Evolutionary conservation across 495 filamentous ascomycete species (phyloP).

Genomic region (Lophium mytilinum): DNA sequence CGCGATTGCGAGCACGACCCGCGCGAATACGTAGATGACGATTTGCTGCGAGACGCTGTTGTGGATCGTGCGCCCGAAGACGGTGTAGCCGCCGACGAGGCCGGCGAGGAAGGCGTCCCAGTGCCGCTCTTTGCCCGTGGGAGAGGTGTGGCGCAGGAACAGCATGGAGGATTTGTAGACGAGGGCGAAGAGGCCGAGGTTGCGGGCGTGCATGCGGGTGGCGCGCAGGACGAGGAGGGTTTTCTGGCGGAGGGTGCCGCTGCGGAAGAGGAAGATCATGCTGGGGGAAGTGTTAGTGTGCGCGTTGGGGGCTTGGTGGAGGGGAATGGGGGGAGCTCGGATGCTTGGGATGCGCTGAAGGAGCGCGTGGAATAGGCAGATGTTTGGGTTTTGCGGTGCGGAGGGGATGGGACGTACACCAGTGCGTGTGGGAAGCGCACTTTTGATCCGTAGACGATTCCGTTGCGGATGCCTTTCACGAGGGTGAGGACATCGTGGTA

Average conservation of each 20-base stretch:
- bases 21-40: slow-evolving; percentile 93
- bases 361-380: neutral
- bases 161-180: slow-evolving; percentile 81
- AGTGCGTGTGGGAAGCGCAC: slow-evolving; percentile 97
- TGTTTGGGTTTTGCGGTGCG: too few species aligned
- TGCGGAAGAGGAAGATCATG: slow-evolving; percentile 93
- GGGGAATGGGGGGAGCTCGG: neutral
- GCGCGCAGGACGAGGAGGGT: slow-evolving; percentile 67
- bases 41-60: slow-evolving; percentile 92
- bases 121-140: slow-evolving; percentile 53
- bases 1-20: slow-evolving; percentile 75
- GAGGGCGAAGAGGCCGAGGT: slow-evolving; percentile 81
- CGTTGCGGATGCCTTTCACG: slow-evolving; percentile 89
- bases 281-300: slow-evolving; percentile 34
- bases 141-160: slow-evolving; percentile 54
- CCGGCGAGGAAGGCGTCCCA: slow-evolving; percentile 88
- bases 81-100: slow-evolving; percentile 79
- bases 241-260: slow-evolving; percentile 81
- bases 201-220: slow-evolving; percentile 82
- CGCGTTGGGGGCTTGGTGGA: neutral
- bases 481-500: slow-evolving; percentile 76
- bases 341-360: neutral
- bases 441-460: slow-evolving; percentile 93
- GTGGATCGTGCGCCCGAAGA: slow-evolving; percentile 78
- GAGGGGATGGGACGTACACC: slow-evolving; percentile 47